Evolutionary conservation across 768 basidiomycete species (phyloP).

Genomic region (Lactifluus pinguis): DNA sequence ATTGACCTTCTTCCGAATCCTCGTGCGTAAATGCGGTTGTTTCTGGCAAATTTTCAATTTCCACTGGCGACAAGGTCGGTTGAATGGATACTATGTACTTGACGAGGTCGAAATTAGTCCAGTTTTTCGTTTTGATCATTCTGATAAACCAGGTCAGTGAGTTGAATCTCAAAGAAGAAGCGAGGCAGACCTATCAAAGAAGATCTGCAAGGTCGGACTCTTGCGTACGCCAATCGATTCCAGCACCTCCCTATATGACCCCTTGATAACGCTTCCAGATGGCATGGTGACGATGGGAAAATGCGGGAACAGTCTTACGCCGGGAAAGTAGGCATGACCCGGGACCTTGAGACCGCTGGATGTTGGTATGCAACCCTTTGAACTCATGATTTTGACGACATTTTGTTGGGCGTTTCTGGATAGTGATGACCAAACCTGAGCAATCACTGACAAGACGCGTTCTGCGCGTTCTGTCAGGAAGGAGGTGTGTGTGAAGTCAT

Average conservation of each 20-base stretch:
- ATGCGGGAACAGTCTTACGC: slow-evolving; percentile 83
- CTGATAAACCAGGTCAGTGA: slow-evolving; percentile 29
- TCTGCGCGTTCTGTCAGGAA: slow-evolving; percentile 54
- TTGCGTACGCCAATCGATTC: slow-evolving; percentile 74
- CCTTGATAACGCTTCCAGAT: slow-evolving; percentile 54
- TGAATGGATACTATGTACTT: slow-evolving; percentile 83
- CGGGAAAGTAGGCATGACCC: slow-evolving; percentile 71
- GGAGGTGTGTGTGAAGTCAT: slow-evolving; percentile 57
- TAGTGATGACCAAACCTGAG: slow-evolving; percentile 66
- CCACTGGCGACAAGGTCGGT: slow-evolving; percentile 44
- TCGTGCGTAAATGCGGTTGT: slow-evolving; percentile 75
- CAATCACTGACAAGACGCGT: slow-evolving; percentile 55
- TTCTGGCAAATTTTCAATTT: slow-evolving; percentile 46
- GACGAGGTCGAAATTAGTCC: slow-evolving; percentile 78
- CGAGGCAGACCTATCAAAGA: slow-evolving; percentile 71
- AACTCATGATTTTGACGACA: slow-evolving; percentile 33
- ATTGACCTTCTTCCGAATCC: slow-evolving; percentile 19
- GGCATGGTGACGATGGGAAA: slow-evolving; percentile 70
- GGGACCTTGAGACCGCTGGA: slow-evolving; percentile 64
- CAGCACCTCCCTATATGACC: slow-evolving; percentile 60
- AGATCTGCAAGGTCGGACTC: slow-evolving; percentile 85
- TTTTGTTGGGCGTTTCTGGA: slow-evolving; percentile 34
- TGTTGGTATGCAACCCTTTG: slow-evolving; percentile 42
- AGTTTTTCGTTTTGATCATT: slow-evolving; percentile 84
- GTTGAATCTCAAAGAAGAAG: background rate